These are phyloP conservation scores for Fusarium coicis DNA, from an alignment of 2,329 filamentous ascomycete genomes.

Conservation along the genomic window DNA sequence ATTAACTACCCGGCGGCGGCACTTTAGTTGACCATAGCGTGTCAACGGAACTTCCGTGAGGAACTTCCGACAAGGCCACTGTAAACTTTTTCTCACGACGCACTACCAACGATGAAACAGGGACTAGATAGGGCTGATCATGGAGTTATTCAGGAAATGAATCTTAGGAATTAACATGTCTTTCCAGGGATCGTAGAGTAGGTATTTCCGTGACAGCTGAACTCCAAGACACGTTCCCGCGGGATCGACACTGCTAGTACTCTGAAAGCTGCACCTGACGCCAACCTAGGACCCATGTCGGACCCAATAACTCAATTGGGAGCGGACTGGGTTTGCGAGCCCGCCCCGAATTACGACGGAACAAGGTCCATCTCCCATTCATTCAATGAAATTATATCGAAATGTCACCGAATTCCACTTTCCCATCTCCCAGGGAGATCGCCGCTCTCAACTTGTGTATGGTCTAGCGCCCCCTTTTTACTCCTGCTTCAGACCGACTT, in stretches of 20 bases:
- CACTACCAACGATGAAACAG: not conserved
- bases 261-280: not conserved
- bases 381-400: not conserved
- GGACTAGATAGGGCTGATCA: not conserved
- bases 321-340: not conserved
- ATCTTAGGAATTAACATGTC: not conserved
- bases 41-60: not conserved
- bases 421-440: not conserved
- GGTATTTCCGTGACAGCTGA: not conserved
- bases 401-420: not conserved
- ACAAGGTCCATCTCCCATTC: not conserved
- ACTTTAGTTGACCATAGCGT: not conserved
- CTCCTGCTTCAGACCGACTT: slow-evolving; percentile 56
- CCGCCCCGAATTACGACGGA: not conserved
- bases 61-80: not conserved
- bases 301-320: not conserved
- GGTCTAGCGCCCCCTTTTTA: slow-evolving; percentile 19
- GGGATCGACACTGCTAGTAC: not conserved
- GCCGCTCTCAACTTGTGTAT: not conserved
- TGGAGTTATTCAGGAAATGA: not conserved
- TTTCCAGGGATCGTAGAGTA: not conserved
- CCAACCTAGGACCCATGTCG: not conserved
- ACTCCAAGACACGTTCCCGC: not conserved
- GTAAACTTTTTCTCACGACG: not conserved
- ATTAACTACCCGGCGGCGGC: not conserved